Evolutionary conservation across 371 early-diverging fungal species (phyloP).

Genomic region (Choanephora cucurbitarum): DNA sequence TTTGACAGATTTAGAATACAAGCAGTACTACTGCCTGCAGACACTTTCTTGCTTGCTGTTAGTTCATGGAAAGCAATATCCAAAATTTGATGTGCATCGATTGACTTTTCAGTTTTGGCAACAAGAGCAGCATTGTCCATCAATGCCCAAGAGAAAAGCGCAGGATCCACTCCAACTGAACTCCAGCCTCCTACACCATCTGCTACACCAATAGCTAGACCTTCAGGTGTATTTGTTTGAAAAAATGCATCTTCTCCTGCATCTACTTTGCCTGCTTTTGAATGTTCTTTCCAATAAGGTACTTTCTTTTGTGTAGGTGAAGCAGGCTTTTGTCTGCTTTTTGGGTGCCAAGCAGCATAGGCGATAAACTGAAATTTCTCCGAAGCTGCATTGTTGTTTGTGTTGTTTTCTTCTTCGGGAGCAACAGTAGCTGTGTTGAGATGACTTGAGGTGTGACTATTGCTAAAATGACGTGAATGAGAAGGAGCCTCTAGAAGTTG

Average conservation of each 20-base stretch:
- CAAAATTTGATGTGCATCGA: conserved; percentile 63
- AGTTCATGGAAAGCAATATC: conserved; percentile 61
- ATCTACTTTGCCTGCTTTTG: conserved; percentile 62
- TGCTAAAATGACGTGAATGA: conserved; percentile 7
- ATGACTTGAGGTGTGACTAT: not conserved
- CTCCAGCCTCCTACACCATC: conserved; percentile 78
- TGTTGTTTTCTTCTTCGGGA: conserved; percentile 1
- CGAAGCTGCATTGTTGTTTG: conserved; percentile 9
- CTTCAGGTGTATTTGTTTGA: conserved; percentile 58
- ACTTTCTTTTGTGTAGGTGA: conserved; percentile 24
- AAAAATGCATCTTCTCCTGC: conserved; percentile 77
- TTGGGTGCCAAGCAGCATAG: conserved; percentile 56
- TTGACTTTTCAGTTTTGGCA: conserved; percentile 47
- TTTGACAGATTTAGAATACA: conserved; percentile 68
- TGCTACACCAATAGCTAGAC: conserved; percentile 66
- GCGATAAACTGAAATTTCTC: conserved; percentile 43
- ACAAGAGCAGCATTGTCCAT: conserved; percentile 71
- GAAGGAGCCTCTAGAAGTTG: conserved; percentile 4
- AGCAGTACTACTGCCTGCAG: conserved; percentile 71
- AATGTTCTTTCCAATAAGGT: conserved; percentile 50
- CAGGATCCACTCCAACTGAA: conserved; percentile 57
- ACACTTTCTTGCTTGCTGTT: conserved; percentile 57
- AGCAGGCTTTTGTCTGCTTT: conserved; percentile 29
- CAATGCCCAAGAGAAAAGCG: conserved; percentile 69
- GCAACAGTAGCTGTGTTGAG: conserved; percentile 4